Conservation (phyloP, 73 alveolate species). For the Symbiodinium natans region DNA sequence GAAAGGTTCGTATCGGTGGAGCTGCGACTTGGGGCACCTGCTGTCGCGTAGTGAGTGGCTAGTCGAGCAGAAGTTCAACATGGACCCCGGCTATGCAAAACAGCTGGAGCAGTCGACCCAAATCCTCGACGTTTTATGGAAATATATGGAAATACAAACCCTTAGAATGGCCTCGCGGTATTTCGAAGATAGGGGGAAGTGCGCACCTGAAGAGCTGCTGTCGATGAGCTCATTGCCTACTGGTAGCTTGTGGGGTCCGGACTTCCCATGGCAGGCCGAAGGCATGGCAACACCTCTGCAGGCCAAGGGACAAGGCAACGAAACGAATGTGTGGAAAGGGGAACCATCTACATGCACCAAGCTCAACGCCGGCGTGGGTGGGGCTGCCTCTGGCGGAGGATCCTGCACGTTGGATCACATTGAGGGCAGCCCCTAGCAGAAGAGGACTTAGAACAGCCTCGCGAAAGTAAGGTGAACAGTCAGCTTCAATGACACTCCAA, state of each 20-base stretch:
- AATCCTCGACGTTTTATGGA: too few species aligned
- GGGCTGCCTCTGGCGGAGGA: neutral
- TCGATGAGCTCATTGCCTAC: neutral
- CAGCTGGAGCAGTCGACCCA: too few species aligned
- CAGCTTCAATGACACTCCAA: too few species aligned
- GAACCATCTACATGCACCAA: neutral
- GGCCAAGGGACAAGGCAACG: neutral
- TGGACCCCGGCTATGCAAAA: too few species aligned
- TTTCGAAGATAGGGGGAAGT: neutral
- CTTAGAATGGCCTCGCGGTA: conserved; percentile 11
- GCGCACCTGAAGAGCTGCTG: neutral
- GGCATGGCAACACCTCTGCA: neutral
- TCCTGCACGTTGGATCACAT: neutral
- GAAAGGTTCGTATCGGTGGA: too few species aligned
- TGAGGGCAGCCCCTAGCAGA: too few species aligned
- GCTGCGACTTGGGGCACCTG: too few species aligned
- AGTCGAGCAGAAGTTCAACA: too few species aligned
- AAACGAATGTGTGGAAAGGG: neutral
- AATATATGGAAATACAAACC: too few species aligned
- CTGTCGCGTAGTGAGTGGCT: too few species aligned
- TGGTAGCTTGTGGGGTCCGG: neutral
- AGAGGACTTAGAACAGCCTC: too few species aligned
- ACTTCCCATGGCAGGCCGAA: neutral
- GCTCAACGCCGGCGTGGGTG: neutral
- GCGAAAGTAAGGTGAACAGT: too few species aligned